Evolutionary conservation across 352 stramenopile species (phyloP).

Genomic region (Blastocystis hominis): DNA sequence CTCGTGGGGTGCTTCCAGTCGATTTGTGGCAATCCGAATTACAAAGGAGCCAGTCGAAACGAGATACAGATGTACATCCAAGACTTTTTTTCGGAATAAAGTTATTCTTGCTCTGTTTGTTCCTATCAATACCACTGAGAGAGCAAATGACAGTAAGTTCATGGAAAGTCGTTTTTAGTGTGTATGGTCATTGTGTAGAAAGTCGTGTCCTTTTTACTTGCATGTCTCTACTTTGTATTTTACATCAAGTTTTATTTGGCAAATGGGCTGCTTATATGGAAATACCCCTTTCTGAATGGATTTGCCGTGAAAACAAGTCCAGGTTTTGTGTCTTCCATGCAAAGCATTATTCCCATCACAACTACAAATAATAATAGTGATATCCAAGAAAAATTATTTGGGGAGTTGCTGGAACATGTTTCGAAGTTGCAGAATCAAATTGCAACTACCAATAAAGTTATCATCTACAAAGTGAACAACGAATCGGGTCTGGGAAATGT

Average conservation of each 20-base stretch:
- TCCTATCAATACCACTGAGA: neutral
- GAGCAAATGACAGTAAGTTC: neutral
- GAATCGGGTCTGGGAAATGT: slow-evolving; percentile 47
- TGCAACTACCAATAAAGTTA: neutral
- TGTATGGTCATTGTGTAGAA: neutral
- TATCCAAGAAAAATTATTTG: neutral
- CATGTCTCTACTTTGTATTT: too few relatives aligned
- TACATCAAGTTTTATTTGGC: too few relatives aligned
- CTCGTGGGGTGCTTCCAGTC: neutral
- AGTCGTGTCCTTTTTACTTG: neutral
- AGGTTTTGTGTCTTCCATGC: neutral
- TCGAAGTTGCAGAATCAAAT: neutral
- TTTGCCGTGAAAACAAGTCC: too few relatives aligned
- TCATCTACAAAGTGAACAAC: slow-evolving; percentile 9
- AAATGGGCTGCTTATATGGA: too few relatives aligned
- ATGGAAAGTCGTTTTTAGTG: neutral
- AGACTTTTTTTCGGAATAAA: neutral
- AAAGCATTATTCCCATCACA: neutral
- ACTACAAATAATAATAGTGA: neutral
- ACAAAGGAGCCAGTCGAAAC: neutral
- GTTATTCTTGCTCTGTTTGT: neutral
- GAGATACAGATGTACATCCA: neutral
- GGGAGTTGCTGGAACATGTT: neutral
- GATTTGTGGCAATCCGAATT: neutral
- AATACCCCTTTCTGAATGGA: too few relatives aligned